A percentile compares a stretch with the other conserved stretches of the same genome.
Evolutionary conservation across 2,329 filamentous ascomycete species (phyloP).

Genomic region (Fusarium newnesense): DNA sequence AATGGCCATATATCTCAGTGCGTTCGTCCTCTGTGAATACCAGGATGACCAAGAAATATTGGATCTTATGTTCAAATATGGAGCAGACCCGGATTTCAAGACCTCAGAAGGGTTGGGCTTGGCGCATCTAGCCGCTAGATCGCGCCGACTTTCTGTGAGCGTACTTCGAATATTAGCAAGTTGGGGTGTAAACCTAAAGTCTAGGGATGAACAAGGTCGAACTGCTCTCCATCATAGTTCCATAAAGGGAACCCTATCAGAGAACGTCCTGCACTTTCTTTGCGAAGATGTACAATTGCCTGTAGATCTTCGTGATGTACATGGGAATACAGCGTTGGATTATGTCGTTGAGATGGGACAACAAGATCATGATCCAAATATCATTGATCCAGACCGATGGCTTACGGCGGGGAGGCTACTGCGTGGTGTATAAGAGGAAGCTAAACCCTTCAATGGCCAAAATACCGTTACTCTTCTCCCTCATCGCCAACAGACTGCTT

Average conservation of each 20-base stretch:
- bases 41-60: neutral
- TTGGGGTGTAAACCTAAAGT: neutral
- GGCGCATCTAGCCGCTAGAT: neutral
- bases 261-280: neutral
- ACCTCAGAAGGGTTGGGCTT: neutral
- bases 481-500: too few species aligned
- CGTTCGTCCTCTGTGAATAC: fast-evolving
- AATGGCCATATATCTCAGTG: fast-evolving
- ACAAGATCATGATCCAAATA: too few species aligned
- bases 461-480: too few species aligned
- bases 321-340: neutral
- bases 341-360: neutral
- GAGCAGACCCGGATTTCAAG: neutral
- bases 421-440: too few species aligned
- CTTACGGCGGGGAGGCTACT: too few species aligned
- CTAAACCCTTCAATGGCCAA: too few species aligned
- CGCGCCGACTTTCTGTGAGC: neutral
- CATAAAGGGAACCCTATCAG: neutral
- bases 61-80: neutral
- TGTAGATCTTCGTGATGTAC: neutral
- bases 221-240: neutral
- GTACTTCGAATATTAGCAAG: neutral
- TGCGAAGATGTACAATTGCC: neutral
- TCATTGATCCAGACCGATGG: too few species aligned
- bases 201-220: neutral